A percentile compares a stretch with the other conserved stretches of the same genome.
These are phyloP conservation scores for Lobosporangium transversale DNA, from an alignment of 192 early-diverging fungal species.

Conservation along the genomic window DNA sequence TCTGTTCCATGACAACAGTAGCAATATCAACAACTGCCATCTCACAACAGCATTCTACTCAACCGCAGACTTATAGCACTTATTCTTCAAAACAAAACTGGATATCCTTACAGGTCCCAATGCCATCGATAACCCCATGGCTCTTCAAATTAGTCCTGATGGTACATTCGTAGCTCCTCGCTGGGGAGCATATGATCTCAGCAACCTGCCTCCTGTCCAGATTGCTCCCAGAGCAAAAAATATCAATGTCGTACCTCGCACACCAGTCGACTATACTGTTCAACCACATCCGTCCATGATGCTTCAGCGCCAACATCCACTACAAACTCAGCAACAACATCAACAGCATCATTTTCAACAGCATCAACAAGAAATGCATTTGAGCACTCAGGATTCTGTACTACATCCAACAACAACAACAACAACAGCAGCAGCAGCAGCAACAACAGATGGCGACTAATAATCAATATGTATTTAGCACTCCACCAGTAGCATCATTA, in stretches of 20 bases:
- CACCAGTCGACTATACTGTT: constrained; percentile 26
- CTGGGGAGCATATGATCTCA: constrained; percentile 38
- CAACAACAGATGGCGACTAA: constrained; percentile 29
- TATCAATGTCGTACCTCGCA: constrained; percentile 27
- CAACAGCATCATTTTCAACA: constrained; percentile 18
- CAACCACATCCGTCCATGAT: constrained; percentile 25
- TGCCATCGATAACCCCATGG: constrained; percentile 39
- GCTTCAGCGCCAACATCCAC: constrained; percentile 2
- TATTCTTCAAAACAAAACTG: constrained; percentile 33
- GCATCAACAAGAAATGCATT: neutral
- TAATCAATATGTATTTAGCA: constrained; percentile 31
- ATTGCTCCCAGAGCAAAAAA: constrained; percentile 44
- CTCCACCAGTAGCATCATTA: constrained; percentile 30
- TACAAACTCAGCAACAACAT: constrained; percentile 20
- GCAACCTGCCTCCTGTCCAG: constrained; percentile 45
- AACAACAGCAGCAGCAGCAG: constrained; percentile 21
- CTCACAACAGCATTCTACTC: too few species aligned
- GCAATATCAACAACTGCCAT: constrained; percentile 16
- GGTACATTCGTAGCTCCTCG: constrained; percentile 24
- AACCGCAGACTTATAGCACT: constrained; percentile 11
- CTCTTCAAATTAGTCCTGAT: constrained; percentile 35
- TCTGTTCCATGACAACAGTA: constrained; percentile 19
- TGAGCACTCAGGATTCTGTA: constrained; percentile 4
- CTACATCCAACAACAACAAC: too few species aligned
- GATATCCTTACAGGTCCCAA: constrained; percentile 48